phyloP scores from a whole-genome alignment of 495 filamentous ascomycete species.

The Tetracladium marchalianum region DNA sequence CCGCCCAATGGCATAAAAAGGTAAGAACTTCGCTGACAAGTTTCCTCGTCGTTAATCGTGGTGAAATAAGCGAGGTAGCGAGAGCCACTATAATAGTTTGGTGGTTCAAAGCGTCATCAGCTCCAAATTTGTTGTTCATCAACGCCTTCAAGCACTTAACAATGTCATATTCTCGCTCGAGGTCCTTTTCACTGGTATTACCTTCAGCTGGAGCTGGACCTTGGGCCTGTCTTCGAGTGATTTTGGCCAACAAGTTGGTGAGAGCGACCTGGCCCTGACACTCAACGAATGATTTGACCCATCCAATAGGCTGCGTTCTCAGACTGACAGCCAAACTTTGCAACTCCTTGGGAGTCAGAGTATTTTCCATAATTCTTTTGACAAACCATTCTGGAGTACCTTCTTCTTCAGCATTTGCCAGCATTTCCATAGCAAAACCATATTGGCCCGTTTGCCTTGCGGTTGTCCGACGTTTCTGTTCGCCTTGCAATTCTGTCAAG shows the following conservation, averaged over 20 bases:
- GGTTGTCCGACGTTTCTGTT: conserved; percentile 75
- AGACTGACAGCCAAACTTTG: conserved; percentile 88
- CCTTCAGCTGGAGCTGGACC: conserved; percentile 61
- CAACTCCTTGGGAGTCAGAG: conserved; percentile 81
- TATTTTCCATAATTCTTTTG: conserved; percentile 91
- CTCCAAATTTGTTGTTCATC: conserved; percentile 99
- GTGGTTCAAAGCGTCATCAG: conserved; percentile 90
- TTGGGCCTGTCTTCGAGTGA: conserved; percentile 75
- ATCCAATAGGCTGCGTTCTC: conserved; percentile 92
- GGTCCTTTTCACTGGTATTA: conserved; percentile 67
- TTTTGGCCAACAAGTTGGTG: conserved; percentile 86
- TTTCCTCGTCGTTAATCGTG: conserved; percentile 84
- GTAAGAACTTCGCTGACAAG: conserved; percentile 94
- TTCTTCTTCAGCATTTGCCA: conserved; percentile 78
- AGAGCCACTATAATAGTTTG: conserved; percentile 83
- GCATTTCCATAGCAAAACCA: conserved; percentile 41
- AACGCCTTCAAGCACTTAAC: conserved; percentile 93
- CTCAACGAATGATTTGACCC: conserved; percentile 95
- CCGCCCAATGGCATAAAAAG: conserved; percentile 93
- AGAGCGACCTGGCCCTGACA: conserved; percentile 95
- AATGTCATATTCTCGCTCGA: conserved; percentile 95
- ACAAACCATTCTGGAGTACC: conserved; percentile 98
- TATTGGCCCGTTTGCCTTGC: conserved; percentile 56
- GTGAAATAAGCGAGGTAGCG: conserved; percentile 77
- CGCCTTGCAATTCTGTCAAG: conserved; percentile 84